Percentiles rank a stretch among this genome's conserved stretches.
phyloP scores from a whole-genome alignment of 2,329 filamentous ascomycete species.

The Meredithiella fracta region DNA sequence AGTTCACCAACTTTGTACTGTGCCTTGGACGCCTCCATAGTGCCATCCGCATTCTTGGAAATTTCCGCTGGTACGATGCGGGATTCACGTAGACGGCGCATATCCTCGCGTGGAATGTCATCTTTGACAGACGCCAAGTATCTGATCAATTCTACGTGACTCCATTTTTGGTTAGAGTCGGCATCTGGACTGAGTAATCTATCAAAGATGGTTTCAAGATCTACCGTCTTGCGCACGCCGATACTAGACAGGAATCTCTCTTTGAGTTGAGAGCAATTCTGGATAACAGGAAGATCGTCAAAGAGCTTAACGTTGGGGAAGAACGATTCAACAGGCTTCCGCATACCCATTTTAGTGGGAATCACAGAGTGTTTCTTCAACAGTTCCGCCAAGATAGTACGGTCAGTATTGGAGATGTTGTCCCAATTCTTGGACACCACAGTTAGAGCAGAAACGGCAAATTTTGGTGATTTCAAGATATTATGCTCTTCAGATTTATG shows the following conservation, averaged over 20 bases:
- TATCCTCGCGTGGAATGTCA: slow-evolving; percentile 72
- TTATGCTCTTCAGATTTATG: slow-evolving; percentile 46
- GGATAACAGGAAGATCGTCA: slow-evolving; percentile 74
- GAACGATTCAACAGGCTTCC: slow-evolving; percentile 68
- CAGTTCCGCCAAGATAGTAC: slow-evolving; percentile 21
- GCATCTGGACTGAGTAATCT: slow-evolving; percentile 51
- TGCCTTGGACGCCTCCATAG: slow-evolving; percentile 37
- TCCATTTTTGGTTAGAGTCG: slow-evolving; percentile 53
- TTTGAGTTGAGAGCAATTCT: slow-evolving; percentile 62
- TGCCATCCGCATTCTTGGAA: slow-evolving; percentile 32
- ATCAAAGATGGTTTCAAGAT: slow-evolving; percentile 84
- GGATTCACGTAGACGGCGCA: slow-evolving; percentile 60
- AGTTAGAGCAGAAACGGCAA: slow-evolving; percentile 60
- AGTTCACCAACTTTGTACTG: slow-evolving; percentile 60
- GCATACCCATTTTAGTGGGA: slow-evolving; percentile 85
- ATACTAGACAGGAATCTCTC: slow-evolving; percentile 74
- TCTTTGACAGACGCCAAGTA: slow-evolving; percentile 80
- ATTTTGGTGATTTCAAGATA: slow-evolving; percentile 53
- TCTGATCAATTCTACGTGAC: slow-evolving; percentile 84
- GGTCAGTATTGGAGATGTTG: slow-evolving; percentile 11
- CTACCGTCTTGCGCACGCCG: slow-evolving; percentile 87
- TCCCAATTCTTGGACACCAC: slow-evolving; percentile 88
- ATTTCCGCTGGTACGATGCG: slow-evolving; percentile 69
- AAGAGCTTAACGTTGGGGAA: slow-evolving; percentile 90
- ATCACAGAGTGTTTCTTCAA: slow-evolving; percentile 58